phyloP scores from a whole-genome alignment of 805 yeast genomes.

The Barnettozyma populi region DNA sequence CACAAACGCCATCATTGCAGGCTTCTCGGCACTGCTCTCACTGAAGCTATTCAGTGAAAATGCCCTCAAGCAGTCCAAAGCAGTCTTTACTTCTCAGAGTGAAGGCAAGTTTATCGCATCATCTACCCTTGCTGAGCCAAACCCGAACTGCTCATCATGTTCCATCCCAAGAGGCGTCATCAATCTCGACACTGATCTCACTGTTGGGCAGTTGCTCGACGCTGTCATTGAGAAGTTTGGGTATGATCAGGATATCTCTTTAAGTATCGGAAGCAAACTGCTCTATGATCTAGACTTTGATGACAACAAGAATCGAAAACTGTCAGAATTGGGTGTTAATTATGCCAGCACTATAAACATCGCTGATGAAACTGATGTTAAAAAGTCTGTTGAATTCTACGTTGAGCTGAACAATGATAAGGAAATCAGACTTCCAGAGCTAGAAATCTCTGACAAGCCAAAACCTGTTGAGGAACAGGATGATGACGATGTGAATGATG shows the following conservation, averaged over 20 bases:
- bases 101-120: slow-evolving; percentile 61
- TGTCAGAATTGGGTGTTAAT: slow-evolving; percentile 48
- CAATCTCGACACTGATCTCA: slow-evolving; percentile 29
- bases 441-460: slow-evolving; percentile 28
- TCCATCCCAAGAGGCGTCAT: slow-evolving; percentile 49
- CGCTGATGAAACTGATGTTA: slow-evolving; percentile 72
- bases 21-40: slow-evolving; percentile 74
- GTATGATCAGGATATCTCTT: slow-evolving; percentile 49
- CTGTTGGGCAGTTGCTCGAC: slow-evolving; percentile 49
- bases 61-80: slow-evolving; percentile 31
- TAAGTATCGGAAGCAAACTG: slow-evolving; percentile 52
- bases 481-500: slow-evolving; percentile 20
- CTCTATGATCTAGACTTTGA: slow-evolving; percentile 86
- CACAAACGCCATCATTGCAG: slow-evolving; percentile 92
- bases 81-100: slow-evolving; percentile 49
- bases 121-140: slow-evolving; percentile 57
- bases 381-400: slow-evolving; percentile 60
- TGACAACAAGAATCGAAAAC: slow-evolving; percentile 51
- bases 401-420: slow-evolving; percentile 28
- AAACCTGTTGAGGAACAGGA: slow-evolving; percentile 17
- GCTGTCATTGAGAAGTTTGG: slow-evolving; percentile 43
- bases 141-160: slow-evolving; percentile 66
- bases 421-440: slow-evolving; percentile 27
- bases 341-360: slow-evolving; percentile 63
- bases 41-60: slow-evolving; percentile 41